Conservation (phyloP, 352 stramenopile genomes). For the Saprolegnia diclina region DNA sequence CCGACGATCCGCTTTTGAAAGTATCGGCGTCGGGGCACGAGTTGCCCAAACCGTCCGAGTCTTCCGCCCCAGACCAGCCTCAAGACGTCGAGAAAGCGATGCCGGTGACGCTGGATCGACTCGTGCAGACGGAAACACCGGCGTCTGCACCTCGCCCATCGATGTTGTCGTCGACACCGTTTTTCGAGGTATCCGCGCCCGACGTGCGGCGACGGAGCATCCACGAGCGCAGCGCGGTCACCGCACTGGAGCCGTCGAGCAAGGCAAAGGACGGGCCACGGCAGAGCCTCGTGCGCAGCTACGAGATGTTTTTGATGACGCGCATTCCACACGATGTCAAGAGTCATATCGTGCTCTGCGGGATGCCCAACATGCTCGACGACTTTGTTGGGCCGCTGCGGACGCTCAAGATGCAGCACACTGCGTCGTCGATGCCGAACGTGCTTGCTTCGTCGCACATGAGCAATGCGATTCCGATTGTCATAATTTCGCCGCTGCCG, state of each 20-base stretch:
- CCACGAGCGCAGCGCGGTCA: neutral
- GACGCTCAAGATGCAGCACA: constrained; percentile 35
- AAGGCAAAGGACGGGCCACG: neutral
- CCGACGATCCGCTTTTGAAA: neutral
- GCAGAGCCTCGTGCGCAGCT: neutral
- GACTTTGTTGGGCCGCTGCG: constrained; percentile 49
- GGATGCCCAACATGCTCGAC: constrained; percentile 50
- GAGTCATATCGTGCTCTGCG: constrained; percentile 56
- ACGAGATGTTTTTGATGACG: neutral
- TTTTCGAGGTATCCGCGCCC: too few species aligned
- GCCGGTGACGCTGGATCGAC: too few species aligned
- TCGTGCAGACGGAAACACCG: too few species aligned
- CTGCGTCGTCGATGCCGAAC: neutral
- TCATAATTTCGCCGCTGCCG: constrained; percentile 13
- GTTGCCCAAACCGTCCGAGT: too few species aligned
- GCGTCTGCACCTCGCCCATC: too few species aligned
- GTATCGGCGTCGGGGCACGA: too few species aligned
- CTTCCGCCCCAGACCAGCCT: too few species aligned
- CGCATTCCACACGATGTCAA: constrained; percentile 31
- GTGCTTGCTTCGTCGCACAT: constrained; percentile 1
- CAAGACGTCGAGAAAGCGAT: too few species aligned
- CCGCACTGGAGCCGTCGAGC: neutral
- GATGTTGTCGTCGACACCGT: too few species aligned
- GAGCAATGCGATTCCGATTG: constrained; percentile 26
- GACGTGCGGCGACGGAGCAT: neutral